Evolutionary conservation across 352 stramenopile species (phyloP).

Genomic region (Phytopythium montanum): DNA sequence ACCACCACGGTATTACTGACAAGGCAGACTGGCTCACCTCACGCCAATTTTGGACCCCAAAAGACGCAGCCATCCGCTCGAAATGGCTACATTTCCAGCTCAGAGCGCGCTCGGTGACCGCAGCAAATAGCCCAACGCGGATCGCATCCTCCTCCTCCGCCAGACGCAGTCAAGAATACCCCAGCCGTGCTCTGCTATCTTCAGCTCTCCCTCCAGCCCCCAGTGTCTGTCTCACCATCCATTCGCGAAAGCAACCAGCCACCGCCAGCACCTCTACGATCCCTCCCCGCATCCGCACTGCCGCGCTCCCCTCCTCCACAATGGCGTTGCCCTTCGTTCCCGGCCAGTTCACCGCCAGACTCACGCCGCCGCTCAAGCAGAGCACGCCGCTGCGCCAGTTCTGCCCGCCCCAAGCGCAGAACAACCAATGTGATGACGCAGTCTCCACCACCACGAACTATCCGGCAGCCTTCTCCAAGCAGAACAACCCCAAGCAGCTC

Average conservation of each 20-base stretch:
- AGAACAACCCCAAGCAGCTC: background rate
- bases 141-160: background rate
- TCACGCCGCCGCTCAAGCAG: background rate
- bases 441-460: background rate
- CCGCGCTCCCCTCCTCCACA: background rate
- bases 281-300: background rate
- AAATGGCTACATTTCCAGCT: slow-evolving; percentile 4
- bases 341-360: background rate
- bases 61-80: too few relatives aligned
- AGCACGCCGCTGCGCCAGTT: background rate
- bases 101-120: background rate
- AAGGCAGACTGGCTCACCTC: too few relatives aligned
- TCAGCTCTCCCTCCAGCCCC: background rate
- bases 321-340: background rate
- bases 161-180: background rate
- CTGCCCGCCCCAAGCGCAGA: background rate
- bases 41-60: too few relatives aligned
- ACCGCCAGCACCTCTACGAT: background rate
- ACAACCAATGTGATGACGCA: slow-evolving; percentile 6
- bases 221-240: background rate
- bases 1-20: too few relatives aligned
- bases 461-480: background rate
- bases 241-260: background rate
- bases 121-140: background rate
- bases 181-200: background rate